Percentiles rank a stretch among this genome's conserved stretches.
Conservation (phyloP, 164 flowering plant species). For the Cinnamomum micranthum region DNA sequence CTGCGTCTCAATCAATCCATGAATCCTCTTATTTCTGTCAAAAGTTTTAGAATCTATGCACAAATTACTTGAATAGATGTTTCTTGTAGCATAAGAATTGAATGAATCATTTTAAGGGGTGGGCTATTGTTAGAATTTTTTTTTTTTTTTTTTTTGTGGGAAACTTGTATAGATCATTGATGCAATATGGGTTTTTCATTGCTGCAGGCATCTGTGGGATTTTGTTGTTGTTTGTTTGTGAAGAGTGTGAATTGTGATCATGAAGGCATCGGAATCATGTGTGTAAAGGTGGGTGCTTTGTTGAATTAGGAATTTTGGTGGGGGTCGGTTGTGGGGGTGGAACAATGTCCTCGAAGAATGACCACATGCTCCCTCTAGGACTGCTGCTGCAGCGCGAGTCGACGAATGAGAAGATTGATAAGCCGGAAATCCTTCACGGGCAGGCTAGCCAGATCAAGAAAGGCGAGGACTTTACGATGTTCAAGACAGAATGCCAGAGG, state of each 20-base stretch:
- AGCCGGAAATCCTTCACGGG: slow-evolving; percentile 72
- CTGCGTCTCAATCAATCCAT: too few relatives aligned
- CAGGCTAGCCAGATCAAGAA: slow-evolving; percentile 92
- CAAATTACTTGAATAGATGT: not conserved
- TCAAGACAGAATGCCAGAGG: slow-evolving; percentile 81
- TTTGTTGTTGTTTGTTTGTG: not conserved
- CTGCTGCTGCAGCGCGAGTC: slow-evolving; percentile 80
- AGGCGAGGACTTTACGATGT: slow-evolving; percentile 86
- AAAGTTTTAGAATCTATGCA: too few relatives aligned
- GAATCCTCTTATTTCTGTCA: too few relatives aligned
- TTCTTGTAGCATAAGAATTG: too few relatives aligned
- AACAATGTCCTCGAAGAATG: slow-evolving; percentile 59
- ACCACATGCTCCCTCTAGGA: slow-evolving; percentile 80
- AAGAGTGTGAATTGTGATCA: not conserved
- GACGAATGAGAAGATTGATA: slow-evolving; percentile 76
- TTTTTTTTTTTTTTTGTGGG: not conserved
- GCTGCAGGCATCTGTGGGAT: slow-evolving; percentile 10
- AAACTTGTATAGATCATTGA: too few relatives aligned
- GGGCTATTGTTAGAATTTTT: not conserved
- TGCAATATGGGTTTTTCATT: not conserved
- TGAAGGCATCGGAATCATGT: slow-evolving; percentile 1
- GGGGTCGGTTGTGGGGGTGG: slow-evolving; percentile 8
- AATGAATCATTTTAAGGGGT: too few relatives aligned
- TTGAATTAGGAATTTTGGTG: not conserved
- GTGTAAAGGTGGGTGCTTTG: slow-evolving; percentile 7